Base-by-base conservation (phyloP, 1,139 yeast genomes). In the Blastobotrys niveus region DNA sequence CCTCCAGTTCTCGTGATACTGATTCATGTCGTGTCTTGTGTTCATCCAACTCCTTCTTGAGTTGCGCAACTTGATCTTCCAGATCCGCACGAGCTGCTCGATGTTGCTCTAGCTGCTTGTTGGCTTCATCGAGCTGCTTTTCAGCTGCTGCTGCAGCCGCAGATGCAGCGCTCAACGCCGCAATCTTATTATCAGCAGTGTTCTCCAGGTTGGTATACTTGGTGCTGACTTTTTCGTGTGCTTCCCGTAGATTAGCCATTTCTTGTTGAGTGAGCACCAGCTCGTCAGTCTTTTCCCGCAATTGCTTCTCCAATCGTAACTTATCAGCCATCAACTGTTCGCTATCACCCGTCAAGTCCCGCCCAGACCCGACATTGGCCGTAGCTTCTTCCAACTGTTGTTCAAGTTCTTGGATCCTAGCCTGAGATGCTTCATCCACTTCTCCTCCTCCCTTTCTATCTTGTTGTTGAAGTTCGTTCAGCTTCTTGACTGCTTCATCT, bases 61-160 rank as follows among this genome's bases (percentile, higher is more conserved):
- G 49, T 7, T 44, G 38, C 17, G 34, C 40, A 12, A 57, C 51
- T 40, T 55, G 49, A 4, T 46, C 42, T 30, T 53, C 52, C 15
- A 59, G 47, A 12, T 49, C 52, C 3, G 42, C 31, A 20, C 54
- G 49, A 4, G 52, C 54, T 10, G 37, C 39, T 32, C 50, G 52
- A 38, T 54, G 56, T 4, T 48, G 50, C 6, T 53, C 54, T 6
- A 59, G 41, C 34, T 57, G 57, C 14, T 44, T 39, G 5, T 51
- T 39, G 21, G 57, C 46, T 36, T 56, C 58, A 10, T 48, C 36
- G 9, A 50, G 46, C 35, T 53, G 55, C n/a, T 52, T 32, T 44
- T 59, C 58, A 14, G 63, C 51, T 2, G 63, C 58, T n/a, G 54
- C 42, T 14, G 58, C 48, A 3, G 64, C 61, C n/a, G 56, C 53